Evolutionary conservation across 805 yeast genomes (phyloP), one percentile per base, ranked within the genome.

Genomic region (Teunomyces funiuensis): DNA sequence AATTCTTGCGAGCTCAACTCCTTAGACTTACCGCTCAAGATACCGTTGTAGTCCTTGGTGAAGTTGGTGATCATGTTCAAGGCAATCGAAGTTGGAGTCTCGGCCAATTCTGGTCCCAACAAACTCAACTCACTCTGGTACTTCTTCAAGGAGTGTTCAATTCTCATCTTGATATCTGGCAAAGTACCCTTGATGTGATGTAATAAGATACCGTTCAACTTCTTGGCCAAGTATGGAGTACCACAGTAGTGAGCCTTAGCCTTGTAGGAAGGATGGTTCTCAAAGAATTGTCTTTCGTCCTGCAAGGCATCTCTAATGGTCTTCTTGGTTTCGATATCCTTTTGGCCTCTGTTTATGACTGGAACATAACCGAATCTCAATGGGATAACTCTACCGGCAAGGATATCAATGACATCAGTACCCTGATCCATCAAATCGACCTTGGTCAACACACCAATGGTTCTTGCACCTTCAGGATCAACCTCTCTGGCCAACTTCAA

Each of bases 401-500:
- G 74, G 55, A 93, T 90, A 61, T 93, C 99, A 54, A 89, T 80
- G 31, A 93, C 98, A 68, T 93, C 96, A 3, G 99, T 93, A 43
- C 99, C 99, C 55, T 87, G 83, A 63, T 93, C 99, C 99, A 93
- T 93, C 52, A 93, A 77, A 66, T 93, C 99, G 42, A 93, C 85
- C 65, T 93, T 93, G 14, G 98, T 93, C 53, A 93, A 77, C 26
- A 93, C 99, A 63, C 99, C 99, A 54, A 93, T 86, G 20, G 99
- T 93, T 71, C 99, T 80, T 33, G 82, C 66, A 36, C 99, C 99
- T 62, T 88, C 95, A 2, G 98, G 98, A 59, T 93, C 99, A 38
- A 93, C 98, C 63, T 93, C 98, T 57, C 98, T 80, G 1, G 99
- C 99, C 52, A 93, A 74, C 65, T 93, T 91, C 58, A 93, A 76